Conservation (phyloP, 75 land plant species). For the Larix kaempferi region DNA sequence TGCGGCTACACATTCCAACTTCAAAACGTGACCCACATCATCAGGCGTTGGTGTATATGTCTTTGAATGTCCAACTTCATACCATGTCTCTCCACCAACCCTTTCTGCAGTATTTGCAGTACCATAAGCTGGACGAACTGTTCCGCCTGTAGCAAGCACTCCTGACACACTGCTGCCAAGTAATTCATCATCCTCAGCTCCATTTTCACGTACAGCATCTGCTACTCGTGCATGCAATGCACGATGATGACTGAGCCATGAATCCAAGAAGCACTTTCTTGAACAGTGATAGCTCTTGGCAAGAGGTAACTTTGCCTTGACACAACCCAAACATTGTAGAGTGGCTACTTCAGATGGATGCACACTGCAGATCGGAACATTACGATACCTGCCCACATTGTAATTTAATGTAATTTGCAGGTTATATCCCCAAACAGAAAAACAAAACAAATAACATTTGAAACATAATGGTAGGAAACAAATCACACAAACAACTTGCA, state of each 20-base stretch:
- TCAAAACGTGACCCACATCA: conserved; percentile 76
- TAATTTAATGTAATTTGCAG: too few species aligned
- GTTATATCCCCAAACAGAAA: too few species aligned
- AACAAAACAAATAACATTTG: too few species aligned
- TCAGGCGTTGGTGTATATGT: conserved; percentile 76
- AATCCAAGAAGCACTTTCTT: conserved; percentile 35
- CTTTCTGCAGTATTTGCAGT: conserved; percentile 25
- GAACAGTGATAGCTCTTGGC: conserved; percentile 44
- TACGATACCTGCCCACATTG: conserved; percentile 26
- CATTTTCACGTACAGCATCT: conserved; percentile 19
- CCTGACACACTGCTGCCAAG: conserved; percentile 29
- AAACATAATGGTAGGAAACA: too few species aligned
- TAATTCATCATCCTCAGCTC: conserved; percentile 30
- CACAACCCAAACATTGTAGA: conserved; percentile 36
- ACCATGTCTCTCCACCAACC: conserved; percentile 72
- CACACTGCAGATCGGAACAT: conserved; percentile 37
- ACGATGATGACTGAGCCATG: conserved; percentile 43
- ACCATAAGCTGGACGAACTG: too few species aligned
- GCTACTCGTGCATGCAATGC: conserved; percentile 32
- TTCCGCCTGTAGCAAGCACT: neutral
- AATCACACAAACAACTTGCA: too few species aligned
- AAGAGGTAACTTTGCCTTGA: conserved; percentile 30
- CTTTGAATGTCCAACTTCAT: conserved; percentile 68
- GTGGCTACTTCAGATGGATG: conserved; percentile 44
- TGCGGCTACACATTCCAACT: conserved; percentile 74